These are phyloP conservation scores for Trypanosoma melophagium DNA, from an alignment of 208 protist species.

Conservation along the genomic window DNA sequence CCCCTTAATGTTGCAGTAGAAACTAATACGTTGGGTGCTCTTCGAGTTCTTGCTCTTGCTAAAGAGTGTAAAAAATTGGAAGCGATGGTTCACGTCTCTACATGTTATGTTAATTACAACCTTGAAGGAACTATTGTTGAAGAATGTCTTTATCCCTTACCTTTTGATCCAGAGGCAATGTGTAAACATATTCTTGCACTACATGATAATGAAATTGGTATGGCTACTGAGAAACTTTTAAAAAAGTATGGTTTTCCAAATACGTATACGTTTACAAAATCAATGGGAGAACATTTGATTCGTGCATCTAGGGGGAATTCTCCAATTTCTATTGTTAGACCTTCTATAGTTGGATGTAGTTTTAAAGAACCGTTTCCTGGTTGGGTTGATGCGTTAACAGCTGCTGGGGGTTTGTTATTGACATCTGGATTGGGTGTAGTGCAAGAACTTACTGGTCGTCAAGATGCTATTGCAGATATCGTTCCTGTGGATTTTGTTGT, in stretches of 20 bases:
- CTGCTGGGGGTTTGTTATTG: conserved; percentile 73
- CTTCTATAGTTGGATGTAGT: conserved; percentile 87
- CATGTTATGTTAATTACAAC: conserved; percentile 87
- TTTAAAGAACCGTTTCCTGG: conserved; percentile 73
- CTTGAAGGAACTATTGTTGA: conserved; percentile 49
- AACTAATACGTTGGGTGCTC: conserved; percentile 81
- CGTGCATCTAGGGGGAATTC: conserved; percentile 52
- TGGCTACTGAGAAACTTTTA: conserved; percentile 38
- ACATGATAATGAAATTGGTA: conserved; percentile 47
- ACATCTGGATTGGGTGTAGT: conserved; percentile 72
- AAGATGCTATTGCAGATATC: conserved; percentile 57
- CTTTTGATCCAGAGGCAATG: conserved; percentile 79
- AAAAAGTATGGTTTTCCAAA: conserved; percentile 77
- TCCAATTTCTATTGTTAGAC: conserved; percentile 72
- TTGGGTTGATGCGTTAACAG: conserved; percentile 85
- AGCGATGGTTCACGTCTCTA: conserved; percentile 85
- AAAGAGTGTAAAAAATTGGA: conserved; percentile 68
- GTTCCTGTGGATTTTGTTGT: conserved; percentile 87
- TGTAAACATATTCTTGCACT: conserved; percentile 74
- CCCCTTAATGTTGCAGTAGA: conserved; percentile 66
- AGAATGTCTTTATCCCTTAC: conserved; percentile 76
- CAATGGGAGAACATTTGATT: conserved; percentile 78
- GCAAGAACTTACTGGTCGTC: conserved; percentile 46
- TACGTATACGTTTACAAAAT: conserved; percentile 92
- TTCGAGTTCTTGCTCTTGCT: conserved; percentile 78